These are phyloP conservation scores for Aureobasidium sp. DNA, from an alignment of 2,329 filamentous ascomycete genomes.

Conservation along the genomic window DNA sequence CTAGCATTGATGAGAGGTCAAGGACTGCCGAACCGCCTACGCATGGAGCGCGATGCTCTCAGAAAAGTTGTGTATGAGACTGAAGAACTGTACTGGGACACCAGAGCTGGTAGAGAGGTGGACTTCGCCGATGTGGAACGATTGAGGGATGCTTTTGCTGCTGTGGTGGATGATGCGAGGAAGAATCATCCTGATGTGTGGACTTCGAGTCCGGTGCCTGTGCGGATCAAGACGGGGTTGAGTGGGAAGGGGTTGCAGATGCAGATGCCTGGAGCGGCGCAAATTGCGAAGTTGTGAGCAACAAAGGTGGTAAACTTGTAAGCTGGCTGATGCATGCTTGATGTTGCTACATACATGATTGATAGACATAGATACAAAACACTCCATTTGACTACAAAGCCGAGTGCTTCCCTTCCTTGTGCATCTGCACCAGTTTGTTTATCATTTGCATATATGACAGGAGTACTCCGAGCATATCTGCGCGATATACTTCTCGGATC, in stretches of 20 bases:
- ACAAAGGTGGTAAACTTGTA: background rate
- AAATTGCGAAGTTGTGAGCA: background rate
- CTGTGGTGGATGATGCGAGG: constrained; percentile 24
- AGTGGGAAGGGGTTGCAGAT: background rate
- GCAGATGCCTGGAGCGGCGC: background rate
- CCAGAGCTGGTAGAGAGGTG: constrained; percentile 23
- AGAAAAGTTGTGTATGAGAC: constrained; percentile 25
- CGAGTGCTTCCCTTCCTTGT: no score
- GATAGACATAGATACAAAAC: background rate
- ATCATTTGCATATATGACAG: no score
- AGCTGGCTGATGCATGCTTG: background rate
- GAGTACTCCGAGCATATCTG: no score
- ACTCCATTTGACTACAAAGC: background rate
- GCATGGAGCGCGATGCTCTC: constrained; percentile 25
- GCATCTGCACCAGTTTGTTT: no score
- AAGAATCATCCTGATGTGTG: constrained; percentile 30
- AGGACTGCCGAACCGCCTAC: constrained; percentile 26
- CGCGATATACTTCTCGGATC: no score
- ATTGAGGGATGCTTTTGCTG: constrained; percentile 26
- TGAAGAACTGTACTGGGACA: constrained; percentile 29
- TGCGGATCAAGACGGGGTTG: background rate
- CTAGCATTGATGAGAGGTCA: constrained; percentile 28
- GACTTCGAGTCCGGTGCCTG: constrained; percentile 13
- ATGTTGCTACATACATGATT: background rate
- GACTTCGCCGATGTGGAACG: constrained; percentile 26